Percentiles rank a stretch among this genome's conserved stretches.
Conservation (phyloP, 2,329 filamentous ascomycete species). For the Paecilomyces dactylethromorphus region DNA sequence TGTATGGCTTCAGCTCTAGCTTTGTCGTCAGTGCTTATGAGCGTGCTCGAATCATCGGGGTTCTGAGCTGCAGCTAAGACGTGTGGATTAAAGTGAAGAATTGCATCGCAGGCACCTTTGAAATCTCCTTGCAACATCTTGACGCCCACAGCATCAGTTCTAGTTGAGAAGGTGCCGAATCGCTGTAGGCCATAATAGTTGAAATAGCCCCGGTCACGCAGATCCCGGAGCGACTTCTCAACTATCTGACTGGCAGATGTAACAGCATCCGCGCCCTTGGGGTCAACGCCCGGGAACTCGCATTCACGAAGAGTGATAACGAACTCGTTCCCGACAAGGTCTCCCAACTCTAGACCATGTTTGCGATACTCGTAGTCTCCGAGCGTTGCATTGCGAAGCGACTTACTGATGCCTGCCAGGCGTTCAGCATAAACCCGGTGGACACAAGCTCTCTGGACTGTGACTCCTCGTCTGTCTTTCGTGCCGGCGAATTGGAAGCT, state of each 20-base stretch:
- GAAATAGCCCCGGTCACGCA: constrained; percentile 74
- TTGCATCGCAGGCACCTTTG: constrained; percentile 68
- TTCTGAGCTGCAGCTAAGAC: constrained; percentile 53
- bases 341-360: constrained; percentile 69
- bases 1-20: constrained; percentile 72
- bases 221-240: constrained; percentile 55
- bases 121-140: constrained; percentile 79
- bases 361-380: constrained; percentile 77
- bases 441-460: constrained; percentile 72
- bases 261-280: constrained; percentile 39
- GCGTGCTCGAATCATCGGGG: constrained; percentile 31
- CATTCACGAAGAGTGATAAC: constrained; percentile 86
- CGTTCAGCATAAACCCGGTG: constrained; percentile 55
- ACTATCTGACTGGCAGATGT: constrained; percentile 40
- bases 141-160: constrained; percentile 78
- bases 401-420: constrained; percentile 57
- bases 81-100: constrained; percentile 65
- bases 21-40: constrained; percentile 67
- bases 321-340: constrained; percentile 86
- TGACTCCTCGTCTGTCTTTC: constrained; percentile 83
- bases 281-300: constrained; percentile 47
- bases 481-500: constrained; percentile 78
- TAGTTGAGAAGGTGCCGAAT: constrained; percentile 80
- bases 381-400: constrained; percentile 55
- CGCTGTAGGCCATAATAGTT: constrained; percentile 98